These are phyloP conservation scores for Inga leiocalycina DNA, from an alignment of 306 rosid species.

Conservation along the genomic window DNA sequence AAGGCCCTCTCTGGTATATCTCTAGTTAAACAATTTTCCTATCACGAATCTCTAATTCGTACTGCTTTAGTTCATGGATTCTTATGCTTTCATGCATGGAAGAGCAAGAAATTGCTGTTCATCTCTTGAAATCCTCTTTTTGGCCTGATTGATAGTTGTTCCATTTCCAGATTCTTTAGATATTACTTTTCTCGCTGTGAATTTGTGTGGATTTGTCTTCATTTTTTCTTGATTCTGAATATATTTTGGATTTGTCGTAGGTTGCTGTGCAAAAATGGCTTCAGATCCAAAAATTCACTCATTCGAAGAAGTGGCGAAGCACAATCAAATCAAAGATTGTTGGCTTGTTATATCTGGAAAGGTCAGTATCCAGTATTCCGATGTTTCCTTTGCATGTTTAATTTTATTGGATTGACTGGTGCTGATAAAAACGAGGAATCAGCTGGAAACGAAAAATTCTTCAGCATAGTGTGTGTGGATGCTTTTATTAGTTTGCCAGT, in stretches of 20 bases:
- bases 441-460: not conserved
- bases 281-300: conserved; percentile 68
- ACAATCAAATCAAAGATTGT: conserved; percentile 82
- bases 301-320: conserved; percentile 75
- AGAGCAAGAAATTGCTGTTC: not conserved
- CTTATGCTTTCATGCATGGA: not conserved
- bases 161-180: conserved; percentile 20
- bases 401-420: conserved; percentile 7
- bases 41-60: not conserved
- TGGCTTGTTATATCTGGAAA: conserved; percentile 86
- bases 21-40: not conserved
- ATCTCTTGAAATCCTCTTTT: conserved; percentile 5
- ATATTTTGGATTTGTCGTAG: conserved; percentile 14
- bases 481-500: not conserved
- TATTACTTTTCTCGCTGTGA: not conserved
- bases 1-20: conserved; percentile 16
- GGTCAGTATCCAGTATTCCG: conserved; percentile 52
- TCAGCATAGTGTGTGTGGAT: not conserved
- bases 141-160: conserved; percentile 6
- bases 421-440: not conserved
- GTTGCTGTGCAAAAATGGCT: conserved; percentile 61
- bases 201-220: conserved; percentile 30
- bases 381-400: not conserved
- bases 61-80: not conserved
- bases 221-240: conserved; percentile 27